Evolutionary conservation across 495 filamentous ascomycete genomes (phyloP), one percentile per base, ranked within the genome.

Genomic region (Penicillium manginii): DNA sequence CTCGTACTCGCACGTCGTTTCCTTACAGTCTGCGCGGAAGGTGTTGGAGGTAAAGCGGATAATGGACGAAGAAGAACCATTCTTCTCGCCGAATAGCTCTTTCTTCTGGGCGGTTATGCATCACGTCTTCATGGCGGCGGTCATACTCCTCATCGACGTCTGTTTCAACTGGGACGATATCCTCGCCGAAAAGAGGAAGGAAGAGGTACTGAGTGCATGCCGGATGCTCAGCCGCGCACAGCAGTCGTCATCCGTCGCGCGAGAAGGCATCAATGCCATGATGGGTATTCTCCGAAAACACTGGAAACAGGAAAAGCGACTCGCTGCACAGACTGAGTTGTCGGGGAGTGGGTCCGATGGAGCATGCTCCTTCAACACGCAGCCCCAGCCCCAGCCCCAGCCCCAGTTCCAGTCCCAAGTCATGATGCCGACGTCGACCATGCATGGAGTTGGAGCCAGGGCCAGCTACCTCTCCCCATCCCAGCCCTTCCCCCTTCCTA

Each of bases 71-170:
- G 67, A 76, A 23, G 66, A 70, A 17, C 69, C 69, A 6, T 15
- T 49, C 2, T 63, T 68, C 18, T 59, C 52, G 0, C 66, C 73
- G 1, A 66, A 69, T 17, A 70, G 65, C 35, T 71, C 71, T 0
- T 62, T 67, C 0, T 56, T 74, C 12, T 76, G 73, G 74, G 61
- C 73, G 0, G 65, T 81, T 9, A 71, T 82, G 66, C 67, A 77
- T 43, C 72, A 75, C 37, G 74, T 81, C 0, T 81, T 81, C 55
- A 74, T 81, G 68, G 77, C 81, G 14, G 71, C 69, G n/a, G 75
- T 78, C 4, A 76, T 76, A 7, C 50, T 82, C 3, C 49, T 83
- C 10, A 73, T 80, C 37, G 76, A 81, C 47, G 65, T 77, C 0
- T 82, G 78, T 52, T 73, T 77, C 58, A 80, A 78, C 49, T 73